These are phyloP conservation scores for Sarocladium oryzae DNA, from an alignment of 2,329 filamentous ascomycete species.

Conservation along the genomic window DNA sequence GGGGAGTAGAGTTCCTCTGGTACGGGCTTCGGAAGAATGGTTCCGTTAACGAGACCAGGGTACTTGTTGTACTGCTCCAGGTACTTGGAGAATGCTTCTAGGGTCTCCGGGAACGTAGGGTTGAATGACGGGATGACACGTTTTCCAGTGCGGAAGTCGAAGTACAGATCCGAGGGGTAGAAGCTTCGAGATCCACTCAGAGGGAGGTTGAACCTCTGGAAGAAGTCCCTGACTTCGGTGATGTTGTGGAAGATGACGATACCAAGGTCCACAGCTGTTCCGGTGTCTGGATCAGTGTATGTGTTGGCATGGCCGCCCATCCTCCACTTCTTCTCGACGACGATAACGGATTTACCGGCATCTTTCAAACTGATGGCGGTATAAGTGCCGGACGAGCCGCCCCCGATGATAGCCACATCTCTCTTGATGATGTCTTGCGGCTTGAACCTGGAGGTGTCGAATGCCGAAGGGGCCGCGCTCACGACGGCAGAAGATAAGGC, in stretches of 20 bases:
- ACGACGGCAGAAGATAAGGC: neutral
- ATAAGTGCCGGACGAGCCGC: slow-evolving; percentile 33
- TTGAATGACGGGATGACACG: no score
- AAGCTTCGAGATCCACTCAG: no score
- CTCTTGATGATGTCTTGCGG: neutral
- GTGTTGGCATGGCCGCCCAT: slow-evolving; percentile 39
- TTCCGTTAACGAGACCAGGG: neutral
- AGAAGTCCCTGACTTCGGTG: slow-evolving; percentile 28
- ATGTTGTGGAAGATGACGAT: slow-evolving; percentile 25
- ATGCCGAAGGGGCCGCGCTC: neutral
- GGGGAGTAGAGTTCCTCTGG: slow-evolving; percentile 34
- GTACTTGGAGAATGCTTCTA: neutral
- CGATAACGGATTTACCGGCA: slow-evolving; percentile 25
- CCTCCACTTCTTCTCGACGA: slow-evolving; percentile 30
- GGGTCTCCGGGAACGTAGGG: no score
- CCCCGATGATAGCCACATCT: slow-evolving; percentile 31
- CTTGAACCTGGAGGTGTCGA: no score
- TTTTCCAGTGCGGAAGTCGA: no score
- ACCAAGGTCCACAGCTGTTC: slow-evolving; percentile 13
- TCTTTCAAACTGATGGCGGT: slow-evolving; percentile 32
- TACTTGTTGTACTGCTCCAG: slow-evolving; percentile 8
- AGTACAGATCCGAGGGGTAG: no score
- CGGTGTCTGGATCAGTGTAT: slow-evolving; percentile 20
- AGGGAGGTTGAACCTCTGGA: slow-evolving; percentile 27
- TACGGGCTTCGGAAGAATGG: slow-evolving; percentile 29